Percentiles rank a stretch among this genome's conserved stretches.
These are phyloP conservation scores for Pyrenophora teres DNA, from an alignment of 2,329 filamentous ascomycete genomes.

Conservation along the genomic window DNA sequence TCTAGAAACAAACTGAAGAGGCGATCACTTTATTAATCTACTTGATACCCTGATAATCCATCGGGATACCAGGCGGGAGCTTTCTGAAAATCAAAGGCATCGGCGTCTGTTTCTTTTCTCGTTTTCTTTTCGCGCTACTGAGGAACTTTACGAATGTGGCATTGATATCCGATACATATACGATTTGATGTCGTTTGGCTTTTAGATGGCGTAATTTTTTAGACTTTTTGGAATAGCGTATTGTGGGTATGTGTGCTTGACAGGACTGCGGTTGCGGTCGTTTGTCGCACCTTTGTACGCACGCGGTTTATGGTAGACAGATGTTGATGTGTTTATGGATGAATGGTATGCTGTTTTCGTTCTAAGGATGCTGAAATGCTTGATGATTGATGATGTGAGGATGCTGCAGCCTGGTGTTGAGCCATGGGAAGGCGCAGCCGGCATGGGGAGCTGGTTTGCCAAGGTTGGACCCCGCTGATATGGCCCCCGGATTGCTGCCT, in stretches of 20 bases:
- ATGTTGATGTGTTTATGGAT: neutral
- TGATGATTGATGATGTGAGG: neutral
- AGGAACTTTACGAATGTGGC: neutral
- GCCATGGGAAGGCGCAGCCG: too few species aligned
- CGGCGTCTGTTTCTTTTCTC: neutral
- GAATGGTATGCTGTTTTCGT: neutral
- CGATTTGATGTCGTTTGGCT: neutral
- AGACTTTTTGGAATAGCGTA: neutral
- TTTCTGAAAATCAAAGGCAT: too few species aligned
- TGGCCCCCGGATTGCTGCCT: too few species aligned
- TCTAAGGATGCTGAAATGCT: neutral
- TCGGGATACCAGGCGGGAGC: too few species aligned
- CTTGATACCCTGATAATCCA: neutral
- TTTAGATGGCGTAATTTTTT: neutral
- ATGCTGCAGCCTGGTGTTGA: neutral
- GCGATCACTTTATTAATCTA: slow-evolving; percentile 8
- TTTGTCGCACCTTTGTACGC: too few species aligned
- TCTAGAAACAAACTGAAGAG: slow-evolving; percentile 22
- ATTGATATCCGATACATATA: slow-evolving; percentile 5
- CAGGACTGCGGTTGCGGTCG: too few species aligned
- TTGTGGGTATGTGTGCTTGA: too few species aligned
- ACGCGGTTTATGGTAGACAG: too few species aligned
- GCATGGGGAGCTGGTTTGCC: too few species aligned
- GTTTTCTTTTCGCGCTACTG: neutral
- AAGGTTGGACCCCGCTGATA: too few species aligned